Percentiles rank a stretch among this genome's conserved stretches.
Evolutionary conservation across 495 filamentous ascomycete species (phyloP).

Genomic region (Penicillium antarcticum): DNA sequence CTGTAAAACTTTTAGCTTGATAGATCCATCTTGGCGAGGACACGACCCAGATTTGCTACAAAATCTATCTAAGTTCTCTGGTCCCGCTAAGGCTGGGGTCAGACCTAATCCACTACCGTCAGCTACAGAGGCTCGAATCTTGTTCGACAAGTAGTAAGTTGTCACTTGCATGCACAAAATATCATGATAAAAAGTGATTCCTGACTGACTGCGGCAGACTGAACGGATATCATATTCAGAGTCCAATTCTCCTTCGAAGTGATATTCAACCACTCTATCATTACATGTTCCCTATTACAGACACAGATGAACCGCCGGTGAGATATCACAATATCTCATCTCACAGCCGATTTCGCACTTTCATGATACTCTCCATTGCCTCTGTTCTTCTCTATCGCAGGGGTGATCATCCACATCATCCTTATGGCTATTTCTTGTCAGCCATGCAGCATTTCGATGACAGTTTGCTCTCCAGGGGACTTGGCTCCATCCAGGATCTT

Average conservation of each 20-base stretch:
- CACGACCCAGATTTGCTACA: conserved; percentile 22
- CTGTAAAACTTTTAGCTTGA: conserved; percentile 18
- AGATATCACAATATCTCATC: neutral
- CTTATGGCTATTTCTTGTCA: conserved; percentile 27
- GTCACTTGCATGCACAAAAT: no score
- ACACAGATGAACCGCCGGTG: neutral
- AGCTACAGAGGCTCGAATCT: conserved; percentile 6
- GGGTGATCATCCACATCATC: conserved; percentile 17
- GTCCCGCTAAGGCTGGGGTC: conserved; percentile 14
- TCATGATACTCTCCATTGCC: conserved; percentile 29
- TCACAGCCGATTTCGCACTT: conserved; percentile 20
- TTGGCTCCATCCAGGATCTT: conserved; percentile 29
- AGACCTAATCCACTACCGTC: conserved; percentile 16
- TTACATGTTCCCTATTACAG: neutral
- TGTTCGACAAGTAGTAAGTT: conserved; percentile 30
- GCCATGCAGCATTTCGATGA: conserved; percentile 22
- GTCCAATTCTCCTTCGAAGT: conserved; percentile 24
- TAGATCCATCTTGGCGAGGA: conserved; percentile 26
- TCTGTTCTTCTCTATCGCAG: conserved; percentile 20
- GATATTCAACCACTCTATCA: conserved; percentile 14
- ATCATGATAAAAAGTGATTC: no score
- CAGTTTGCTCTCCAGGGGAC: conserved; percentile 14
- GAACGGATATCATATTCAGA: conserved; percentile 24
- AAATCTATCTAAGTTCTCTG: conserved; percentile 16
- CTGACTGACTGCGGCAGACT: conserved; percentile 10